Conservation (phyloP, 2,329 filamentous ascomycete species). For the Xylariaceae sp. region DNA sequence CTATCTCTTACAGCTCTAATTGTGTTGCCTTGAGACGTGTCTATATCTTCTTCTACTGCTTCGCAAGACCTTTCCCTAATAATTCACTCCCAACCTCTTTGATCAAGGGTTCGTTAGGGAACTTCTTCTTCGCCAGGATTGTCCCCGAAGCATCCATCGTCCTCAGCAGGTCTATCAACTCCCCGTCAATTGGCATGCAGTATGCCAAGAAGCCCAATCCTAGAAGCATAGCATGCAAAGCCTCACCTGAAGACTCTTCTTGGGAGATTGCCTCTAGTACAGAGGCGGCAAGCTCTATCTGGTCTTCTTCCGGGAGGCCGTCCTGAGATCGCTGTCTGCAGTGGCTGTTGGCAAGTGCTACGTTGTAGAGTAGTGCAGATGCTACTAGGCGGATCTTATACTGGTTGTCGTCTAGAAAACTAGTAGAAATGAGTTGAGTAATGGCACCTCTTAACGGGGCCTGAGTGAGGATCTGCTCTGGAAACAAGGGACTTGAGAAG, state of each 20-base stretch:
- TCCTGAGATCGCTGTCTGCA: conserved; percentile 58
- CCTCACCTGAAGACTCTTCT: conserved; percentile 64
- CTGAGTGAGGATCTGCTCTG: conserved; percentile 58
- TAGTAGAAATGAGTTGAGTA: conserved; percentile 69
- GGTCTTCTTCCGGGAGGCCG: conserved; percentile 63
- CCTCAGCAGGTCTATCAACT: conserved; percentile 75
- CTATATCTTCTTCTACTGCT: background rate
- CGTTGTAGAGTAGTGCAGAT: conserved; percentile 79
- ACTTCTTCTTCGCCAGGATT: conserved; percentile 56
- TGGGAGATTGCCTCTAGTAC: conserved; percentile 69
- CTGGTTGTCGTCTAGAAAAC: conserved; percentile 74
- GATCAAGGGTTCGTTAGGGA: conserved; percentile 58
- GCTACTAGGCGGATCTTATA: conserved; percentile 76
- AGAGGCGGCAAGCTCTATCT: conserved; percentile 79
- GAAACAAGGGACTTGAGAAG: conserved; percentile 72
- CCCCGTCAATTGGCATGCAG: conserved; percentile 65
- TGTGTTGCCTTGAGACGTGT: too few relatives aligned
- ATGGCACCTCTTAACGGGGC: conserved; percentile 54
- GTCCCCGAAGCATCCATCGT: conserved; percentile 72
- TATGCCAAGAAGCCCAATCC: conserved; percentile 76
- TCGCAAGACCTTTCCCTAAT: conserved; percentile 48
- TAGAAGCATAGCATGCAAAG: conserved; percentile 72
- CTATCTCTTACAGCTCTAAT: too few relatives aligned
- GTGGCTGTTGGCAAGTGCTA: conserved; percentile 69
- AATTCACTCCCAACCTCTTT: conserved; percentile 51